Base-by-base conservation (phyloP, 2,329 filamentous ascomycete genomes). In the Coniella lustricola region DNA sequence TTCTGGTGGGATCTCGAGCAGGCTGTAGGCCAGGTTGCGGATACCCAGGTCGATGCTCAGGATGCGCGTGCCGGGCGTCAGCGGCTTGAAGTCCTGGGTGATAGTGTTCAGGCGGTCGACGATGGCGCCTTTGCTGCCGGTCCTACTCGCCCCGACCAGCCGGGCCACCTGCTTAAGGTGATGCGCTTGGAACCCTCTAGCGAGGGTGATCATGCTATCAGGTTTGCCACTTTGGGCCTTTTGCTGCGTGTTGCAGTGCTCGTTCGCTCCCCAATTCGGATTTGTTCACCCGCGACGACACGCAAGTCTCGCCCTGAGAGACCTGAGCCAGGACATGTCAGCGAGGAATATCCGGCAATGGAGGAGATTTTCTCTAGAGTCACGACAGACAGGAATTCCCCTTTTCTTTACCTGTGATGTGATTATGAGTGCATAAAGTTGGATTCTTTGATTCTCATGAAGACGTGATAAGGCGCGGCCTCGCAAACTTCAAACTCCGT, bases 31-130 rank as follows among this genome's bases (percentile, higher is more conserved):
- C 3, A 94, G 70, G 62, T 94, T 94, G 37, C 80, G 81, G 55
- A 94, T 85, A 3, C 88, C 88, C 79, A 93, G 85, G 63, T 94
- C 88, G 53, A 94, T 84, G 61, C 86, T 90, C 31, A 93, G 64
- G 20, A 93, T 73, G 37, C 82, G 73, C 56, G 70, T 50, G 59
- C 53, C 32, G 49, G 61, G 3, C 20, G 54, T 16, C n/a, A 57
- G 44, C 17, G 55, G 47, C 17, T 52, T 52, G 31, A 49, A 53
- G 9, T 51, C 39, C 3, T 47, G 37, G 16, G 70, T 57, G 44
- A 69, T 67, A 46, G 66, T 59, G 25, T 67, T 57, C 16, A 87
- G 67, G 1, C 77, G 73, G n/a, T 66, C 57, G 10, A 70, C 58
- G 3, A 87, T 69, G 12, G 70, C 64, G 1, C 69, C 54, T 59